Base-by-base conservation (phyloP, 371 early-diverging fungal genomes). In the Fennellomyces sp. region DNA sequence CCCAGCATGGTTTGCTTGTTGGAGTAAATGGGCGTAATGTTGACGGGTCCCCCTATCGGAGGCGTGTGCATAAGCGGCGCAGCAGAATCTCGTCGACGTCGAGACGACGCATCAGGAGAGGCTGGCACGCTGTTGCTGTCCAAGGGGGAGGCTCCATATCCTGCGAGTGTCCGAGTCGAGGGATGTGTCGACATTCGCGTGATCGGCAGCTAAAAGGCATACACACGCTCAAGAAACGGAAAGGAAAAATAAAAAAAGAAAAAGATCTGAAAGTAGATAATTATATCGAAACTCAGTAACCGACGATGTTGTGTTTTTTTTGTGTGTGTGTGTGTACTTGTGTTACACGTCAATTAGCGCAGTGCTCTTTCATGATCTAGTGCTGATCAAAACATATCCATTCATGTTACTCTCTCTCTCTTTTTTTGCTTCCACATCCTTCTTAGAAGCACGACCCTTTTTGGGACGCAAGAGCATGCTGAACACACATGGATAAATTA, bases 31-130 rank as follows among this genome's bases (percentile, higher is more conserved):
- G 19, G 12, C 11, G 31, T 41, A 13, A 21, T 45, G 45, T 23
- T 45, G 19, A 21, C 10, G 10, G 17, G 5, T 39, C 33, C 59
- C 15, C 52, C 41, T 35, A 70, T 60, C 5, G 75, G 73, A 19
- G 72, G 73, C 31, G 72, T 65, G 49, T 66, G 65, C 39, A 80
- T 70, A 41, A 80, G 73, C 54, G 80, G 80, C 57, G 76, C 75
- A 64, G 80, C 52, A n/a, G 80, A 80, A 58, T 74, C 72, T 56
- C 80, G 38, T 39, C 55, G 5, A 25, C n/a, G 39, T 23, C 35
- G 13, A 38, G 36, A 26, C 55, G 55, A 19, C 35, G 27, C 2
- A 53, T 53, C 39, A 38, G 55, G 55, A 25, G 55, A 54, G 15
- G 36, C 23, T 11, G 33, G 42, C 19, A 39, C 21, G 31, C 25